Percentiles rank a stretch among this genome's conserved stretches.
phyloP scores from a whole-genome alignment of 2,329 filamentous ascomycete species.

The Fusarium hostae region DNA sequence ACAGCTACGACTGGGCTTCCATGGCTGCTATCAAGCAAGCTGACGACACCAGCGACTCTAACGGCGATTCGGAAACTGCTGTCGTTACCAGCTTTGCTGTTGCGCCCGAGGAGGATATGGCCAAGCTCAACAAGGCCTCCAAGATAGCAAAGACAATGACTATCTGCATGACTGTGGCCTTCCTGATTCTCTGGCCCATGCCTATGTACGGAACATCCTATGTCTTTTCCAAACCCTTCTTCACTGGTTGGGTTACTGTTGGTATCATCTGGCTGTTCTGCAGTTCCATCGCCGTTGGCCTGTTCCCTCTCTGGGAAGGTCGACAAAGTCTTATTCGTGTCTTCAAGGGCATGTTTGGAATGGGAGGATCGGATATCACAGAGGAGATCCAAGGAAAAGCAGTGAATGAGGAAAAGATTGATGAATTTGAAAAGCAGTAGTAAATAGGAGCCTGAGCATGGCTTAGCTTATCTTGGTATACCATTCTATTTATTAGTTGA shows the following conservation, averaged over 20 bases:
- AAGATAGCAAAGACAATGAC: slow-evolving; percentile 56
- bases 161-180: slow-evolving; percentile 65
- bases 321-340: slow-evolving; percentile 51
- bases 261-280: slow-evolving; percentile 80
- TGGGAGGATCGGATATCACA: background rate
- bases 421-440: slow-evolving; percentile 26
- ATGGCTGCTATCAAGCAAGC: slow-evolving; percentile 83
- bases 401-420: slow-evolving; percentile 16
- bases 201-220: slow-evolving; percentile 88
- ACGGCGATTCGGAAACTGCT: slow-evolving; percentile 47
- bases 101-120: slow-evolving; percentile 54
- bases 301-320: slow-evolving; percentile 87
- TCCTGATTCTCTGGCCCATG: slow-evolving; percentile 90
- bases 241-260: slow-evolving; percentile 78
- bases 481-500: background rate
- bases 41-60: slow-evolving; percentile 79
- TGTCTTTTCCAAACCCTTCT: slow-evolving; percentile 69
- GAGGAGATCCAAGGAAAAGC: slow-evolving; percentile 20
- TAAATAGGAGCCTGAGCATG: no score
- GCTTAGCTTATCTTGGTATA: background rate
- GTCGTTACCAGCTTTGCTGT: slow-evolving; percentile 17
- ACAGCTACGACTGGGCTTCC: slow-evolving; percentile 86
- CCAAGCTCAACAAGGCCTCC: slow-evolving; percentile 64
- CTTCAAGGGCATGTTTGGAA: slow-evolving; percentile 33
- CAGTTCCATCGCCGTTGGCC: slow-evolving; percentile 76